A percentile compares a stretch with the other conserved stretches of the same genome.
Evolutionary conservation across 192 early-diverging fungal species (phyloP).

Genomic region (Coemansia sp.): DNA sequence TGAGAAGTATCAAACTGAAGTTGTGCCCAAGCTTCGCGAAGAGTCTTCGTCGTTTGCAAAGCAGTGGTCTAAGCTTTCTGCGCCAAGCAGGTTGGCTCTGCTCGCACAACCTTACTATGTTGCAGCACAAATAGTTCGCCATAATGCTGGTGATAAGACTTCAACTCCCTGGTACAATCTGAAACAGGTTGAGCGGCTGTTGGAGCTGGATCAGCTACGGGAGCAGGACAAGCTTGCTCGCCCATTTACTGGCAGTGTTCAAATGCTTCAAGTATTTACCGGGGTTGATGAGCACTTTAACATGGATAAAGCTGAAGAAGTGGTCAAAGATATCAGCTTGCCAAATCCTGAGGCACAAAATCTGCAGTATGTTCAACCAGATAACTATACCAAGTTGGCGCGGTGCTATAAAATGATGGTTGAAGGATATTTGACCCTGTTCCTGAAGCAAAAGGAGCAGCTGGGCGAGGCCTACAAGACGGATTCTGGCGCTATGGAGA

Average conservation of each 20-base stretch:
- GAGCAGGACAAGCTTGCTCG: background rate
- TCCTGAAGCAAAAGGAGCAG: background rate
- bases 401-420: background rate
- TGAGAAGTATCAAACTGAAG: background rate
- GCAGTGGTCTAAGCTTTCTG: background rate
- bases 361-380: background rate
- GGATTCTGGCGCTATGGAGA: background rate
- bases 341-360: background rate
- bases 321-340: background rate
- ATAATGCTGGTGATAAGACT: background rate
- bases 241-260: background rate
- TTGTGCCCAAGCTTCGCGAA: background rate
- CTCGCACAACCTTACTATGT: background rate
- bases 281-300: background rate
- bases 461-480: background rate
- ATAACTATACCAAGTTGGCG: background rate
- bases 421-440: background rate
- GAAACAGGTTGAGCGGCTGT: background rate
- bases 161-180: background rate
- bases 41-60: background rate
- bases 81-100: background rate
- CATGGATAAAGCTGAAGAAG: background rate
- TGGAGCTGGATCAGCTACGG: background rate
- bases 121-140: background rate
- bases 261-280: background rate